Percentiles rank a stretch among this genome's conserved stretches.
Conservation (phyloP, 306 rosid species). For the Albizia julibrissin region DNA sequence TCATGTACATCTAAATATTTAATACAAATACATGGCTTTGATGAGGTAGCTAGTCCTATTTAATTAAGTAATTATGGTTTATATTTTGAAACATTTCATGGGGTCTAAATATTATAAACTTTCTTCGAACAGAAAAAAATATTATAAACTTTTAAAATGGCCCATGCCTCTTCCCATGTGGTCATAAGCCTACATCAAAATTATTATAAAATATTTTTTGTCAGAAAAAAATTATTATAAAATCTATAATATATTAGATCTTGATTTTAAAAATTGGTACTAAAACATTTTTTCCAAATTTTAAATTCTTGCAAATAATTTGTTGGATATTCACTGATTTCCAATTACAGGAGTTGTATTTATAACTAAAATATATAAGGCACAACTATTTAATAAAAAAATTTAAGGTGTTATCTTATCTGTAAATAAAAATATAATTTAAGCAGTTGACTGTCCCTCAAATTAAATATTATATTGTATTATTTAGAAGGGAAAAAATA, state of each 20-base stretch:
- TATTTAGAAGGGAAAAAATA: too few species aligned
- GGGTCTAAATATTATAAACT: background rate
- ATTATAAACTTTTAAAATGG: too few species aligned
- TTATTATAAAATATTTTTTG: too few species aligned
- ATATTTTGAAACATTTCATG: background rate
- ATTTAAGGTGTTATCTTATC: background rate
- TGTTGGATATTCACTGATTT: too few species aligned
- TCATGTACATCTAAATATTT: background rate
- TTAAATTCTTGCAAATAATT: background rate
- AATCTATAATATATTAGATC: background rate
- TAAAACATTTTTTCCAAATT: background rate
- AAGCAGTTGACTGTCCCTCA: background rate
- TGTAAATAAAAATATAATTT: background rate
- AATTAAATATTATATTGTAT: background rate
- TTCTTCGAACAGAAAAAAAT: too few species aligned
- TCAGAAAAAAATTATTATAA: too few species aligned
- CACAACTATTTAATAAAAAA: background rate
- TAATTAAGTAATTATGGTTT: background rate
- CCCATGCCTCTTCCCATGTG: too few species aligned
- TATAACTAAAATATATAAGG: background rate
- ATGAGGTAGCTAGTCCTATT: background rate
- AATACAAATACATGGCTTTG: background rate
- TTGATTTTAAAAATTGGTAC: background rate
- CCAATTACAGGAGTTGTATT: too few species aligned
- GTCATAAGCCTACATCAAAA: too few species aligned